A percentile compares a stretch with the other conserved stretches of the same genome.
phyloP scores from a whole-genome alignment of 805 yeast genomes.

The Tetrapisispora taiwanensis region DNA sequence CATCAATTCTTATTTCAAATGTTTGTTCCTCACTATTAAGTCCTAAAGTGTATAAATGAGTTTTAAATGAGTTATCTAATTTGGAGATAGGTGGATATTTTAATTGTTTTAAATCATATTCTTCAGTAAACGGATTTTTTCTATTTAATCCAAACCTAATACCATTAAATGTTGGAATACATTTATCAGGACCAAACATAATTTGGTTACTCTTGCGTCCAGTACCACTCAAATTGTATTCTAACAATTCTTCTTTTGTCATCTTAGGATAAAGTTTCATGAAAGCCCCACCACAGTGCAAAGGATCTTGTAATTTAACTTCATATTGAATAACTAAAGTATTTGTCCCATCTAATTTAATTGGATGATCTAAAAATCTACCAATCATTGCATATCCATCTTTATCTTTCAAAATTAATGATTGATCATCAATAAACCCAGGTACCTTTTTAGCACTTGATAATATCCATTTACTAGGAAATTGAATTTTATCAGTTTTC shows the following conservation, averaged over 20 bases:
- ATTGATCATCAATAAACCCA: constrained; percentile 43
- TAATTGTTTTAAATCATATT: constrained; percentile 60
- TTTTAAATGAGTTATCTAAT: constrained; percentile 44
- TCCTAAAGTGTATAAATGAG: constrained; percentile 69
- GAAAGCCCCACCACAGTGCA: constrained; percentile 86
- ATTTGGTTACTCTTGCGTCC: constrained; percentile 48
- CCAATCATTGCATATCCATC: constrained; percentile 81
- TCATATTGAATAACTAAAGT: constrained; percentile 83
- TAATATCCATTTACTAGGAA: constrained; percentile 1
- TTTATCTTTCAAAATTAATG: constrained; percentile 62
- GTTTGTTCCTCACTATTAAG: constrained; percentile 47
- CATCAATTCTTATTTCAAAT: constrained; percentile 76
- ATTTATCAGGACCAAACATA: constrained; percentile 92
- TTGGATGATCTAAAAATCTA: constrained; percentile 43
- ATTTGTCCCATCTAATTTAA: constrained; percentile 46
- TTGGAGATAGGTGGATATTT: constrained; percentile 47
- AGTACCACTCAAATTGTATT: constrained; percentile 13
- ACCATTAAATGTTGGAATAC: constrained; percentile 63
- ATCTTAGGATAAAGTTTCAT: constrained; percentile 50
- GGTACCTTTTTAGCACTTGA: background rate
- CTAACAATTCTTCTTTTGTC: constrained; percentile 26
- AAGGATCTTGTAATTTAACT: constrained; percentile 69
- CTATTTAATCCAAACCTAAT: constrained; percentile 66
- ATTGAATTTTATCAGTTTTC: constrained; percentile 30
- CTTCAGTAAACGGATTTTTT: constrained; percentile 43